These are phyloP conservation scores for Chimonanthus salicifolius DNA, from an alignment of 164 flowering plant genomes.

Conservation along the genomic window DNA sequence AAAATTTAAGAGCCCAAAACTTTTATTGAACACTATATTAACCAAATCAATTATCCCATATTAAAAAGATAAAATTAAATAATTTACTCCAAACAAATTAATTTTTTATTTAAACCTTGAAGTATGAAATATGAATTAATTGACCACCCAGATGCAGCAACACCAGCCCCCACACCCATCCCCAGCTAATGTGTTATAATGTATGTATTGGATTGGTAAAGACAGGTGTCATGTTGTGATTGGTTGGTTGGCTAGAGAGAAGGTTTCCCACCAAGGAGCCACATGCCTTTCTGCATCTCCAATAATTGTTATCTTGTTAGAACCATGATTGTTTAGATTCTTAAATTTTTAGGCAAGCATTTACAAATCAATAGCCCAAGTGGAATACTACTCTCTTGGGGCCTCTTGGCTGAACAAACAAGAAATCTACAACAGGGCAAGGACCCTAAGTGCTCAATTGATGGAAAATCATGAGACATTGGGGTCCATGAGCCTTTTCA, in stretches of 20 bases:
- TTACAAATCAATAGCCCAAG: constrained; percentile 14
- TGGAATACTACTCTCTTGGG: constrained; percentile 6
- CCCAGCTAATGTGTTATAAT: no score
- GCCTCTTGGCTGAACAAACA: constrained; percentile 7
- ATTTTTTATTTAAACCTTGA: no score
- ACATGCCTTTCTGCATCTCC: constrained; percentile 11
- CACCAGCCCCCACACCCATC: no score
- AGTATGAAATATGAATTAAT: no score
- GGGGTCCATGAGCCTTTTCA: constrained; percentile 46
- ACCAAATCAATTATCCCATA: no score
- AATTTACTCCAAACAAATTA: no score
- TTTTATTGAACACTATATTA: no score
- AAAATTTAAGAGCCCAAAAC: no score
- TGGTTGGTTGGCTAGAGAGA: constrained; percentile 16
- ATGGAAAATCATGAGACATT: constrained; percentile 49
- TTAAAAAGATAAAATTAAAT: no score
- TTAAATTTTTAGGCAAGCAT: constrained; percentile 17
- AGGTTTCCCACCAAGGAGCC: constrained; percentile 15
- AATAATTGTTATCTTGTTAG: constrained; percentile 20
- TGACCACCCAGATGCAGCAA: no score
- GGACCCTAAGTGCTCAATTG: constrained; percentile 30
- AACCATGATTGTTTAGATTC: constrained; percentile 6
- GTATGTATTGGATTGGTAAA: neutral
- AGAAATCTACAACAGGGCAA: neutral
- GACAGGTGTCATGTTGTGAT: constrained; percentile 17